Conservation (phyloP, 129 eudicot genomes). For the Pulicaria dysenterica region DNA sequence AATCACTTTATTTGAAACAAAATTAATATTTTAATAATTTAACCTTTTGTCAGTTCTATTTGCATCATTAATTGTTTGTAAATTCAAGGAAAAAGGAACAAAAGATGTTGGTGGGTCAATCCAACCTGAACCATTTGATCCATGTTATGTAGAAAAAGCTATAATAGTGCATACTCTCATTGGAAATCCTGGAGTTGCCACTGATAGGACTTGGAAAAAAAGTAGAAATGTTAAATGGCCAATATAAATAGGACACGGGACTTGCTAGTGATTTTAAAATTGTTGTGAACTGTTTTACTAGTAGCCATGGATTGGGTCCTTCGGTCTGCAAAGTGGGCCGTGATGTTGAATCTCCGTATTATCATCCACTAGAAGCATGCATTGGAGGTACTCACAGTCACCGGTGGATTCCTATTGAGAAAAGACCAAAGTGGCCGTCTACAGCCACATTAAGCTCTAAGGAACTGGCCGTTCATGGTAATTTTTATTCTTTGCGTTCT, state of each 20-base stretch:
- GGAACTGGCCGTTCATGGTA: slow-evolving; percentile 75
- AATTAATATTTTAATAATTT: not conserved
- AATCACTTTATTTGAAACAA: not conserved
- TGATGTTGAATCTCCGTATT: slow-evolving; percentile 92
- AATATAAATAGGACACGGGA: not conserved
- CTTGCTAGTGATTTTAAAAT: slow-evolving; percentile 15
- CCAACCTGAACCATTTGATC: not conserved
- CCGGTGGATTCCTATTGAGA: slow-evolving; percentile 85
- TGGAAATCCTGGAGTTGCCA: not conserved
- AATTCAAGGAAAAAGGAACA: not conserved
- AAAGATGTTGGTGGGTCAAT: not conserved
- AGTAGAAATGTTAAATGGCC: not conserved
- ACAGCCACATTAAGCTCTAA: slow-evolving; percentile 54
- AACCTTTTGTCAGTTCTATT: not conserved
- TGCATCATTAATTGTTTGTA: not conserved
- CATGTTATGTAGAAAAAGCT: not conserved
- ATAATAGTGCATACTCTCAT: not conserved
- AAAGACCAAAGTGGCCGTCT: slow-evolving; percentile 88
- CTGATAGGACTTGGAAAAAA: slow-evolving; percentile 8
- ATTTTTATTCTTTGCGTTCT: not conserved
- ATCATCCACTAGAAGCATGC: slow-evolving; percentile 78
- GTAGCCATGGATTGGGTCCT: slow-evolving; percentile 63
- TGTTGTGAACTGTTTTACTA: slow-evolving; percentile 33
- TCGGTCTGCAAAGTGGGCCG: slow-evolving; percentile 65
- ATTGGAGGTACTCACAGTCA: slow-evolving; percentile 91